These are phyloP conservation scores for Talaromyces sp. DNA, from an alignment of 2,329 filamentous ascomycete species.

Conservation along the genomic window DNA sequence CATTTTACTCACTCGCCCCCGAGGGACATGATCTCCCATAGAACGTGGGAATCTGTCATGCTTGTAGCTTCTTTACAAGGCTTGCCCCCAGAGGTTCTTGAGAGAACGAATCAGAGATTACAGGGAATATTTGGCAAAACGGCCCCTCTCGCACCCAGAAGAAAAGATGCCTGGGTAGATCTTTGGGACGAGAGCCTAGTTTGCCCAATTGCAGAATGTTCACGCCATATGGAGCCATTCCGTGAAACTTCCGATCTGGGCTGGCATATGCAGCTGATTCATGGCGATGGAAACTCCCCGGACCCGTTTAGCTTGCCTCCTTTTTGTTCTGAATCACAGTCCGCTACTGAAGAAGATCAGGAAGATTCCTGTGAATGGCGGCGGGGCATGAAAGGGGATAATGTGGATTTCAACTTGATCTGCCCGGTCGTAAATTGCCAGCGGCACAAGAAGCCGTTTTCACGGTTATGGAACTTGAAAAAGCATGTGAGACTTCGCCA, in stretches of 20 bases:
- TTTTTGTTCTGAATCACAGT: neutral
- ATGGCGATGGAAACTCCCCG: neutral
- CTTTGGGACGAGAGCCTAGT: neutral
- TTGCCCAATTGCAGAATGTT: neutral
- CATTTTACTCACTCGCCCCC: neutral
- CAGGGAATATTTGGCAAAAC: neutral
- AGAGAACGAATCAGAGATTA: neutral
- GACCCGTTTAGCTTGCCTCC: neutral
- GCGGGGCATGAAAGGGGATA: neutral
- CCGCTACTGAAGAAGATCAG: neutral
- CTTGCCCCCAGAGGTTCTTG: neutral
- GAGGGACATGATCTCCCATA: neutral
- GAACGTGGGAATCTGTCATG: neutral
- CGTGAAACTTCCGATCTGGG: neutral
- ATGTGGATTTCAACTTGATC: neutral
- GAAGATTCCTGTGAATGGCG: neutral
- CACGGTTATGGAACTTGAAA: neutral
- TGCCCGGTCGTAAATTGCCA: neutral
- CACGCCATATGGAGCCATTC: neutral
- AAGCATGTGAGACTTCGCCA: neutral
- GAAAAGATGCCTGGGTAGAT: neutral
- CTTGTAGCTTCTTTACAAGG: neutral
- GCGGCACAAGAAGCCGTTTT: neutral
- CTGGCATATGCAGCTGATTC: neutral
- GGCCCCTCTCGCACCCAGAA: neutral